phyloP scores from a whole-genome alignment of 108 stramenopile species.

The Nitzschia palea region DNA sequence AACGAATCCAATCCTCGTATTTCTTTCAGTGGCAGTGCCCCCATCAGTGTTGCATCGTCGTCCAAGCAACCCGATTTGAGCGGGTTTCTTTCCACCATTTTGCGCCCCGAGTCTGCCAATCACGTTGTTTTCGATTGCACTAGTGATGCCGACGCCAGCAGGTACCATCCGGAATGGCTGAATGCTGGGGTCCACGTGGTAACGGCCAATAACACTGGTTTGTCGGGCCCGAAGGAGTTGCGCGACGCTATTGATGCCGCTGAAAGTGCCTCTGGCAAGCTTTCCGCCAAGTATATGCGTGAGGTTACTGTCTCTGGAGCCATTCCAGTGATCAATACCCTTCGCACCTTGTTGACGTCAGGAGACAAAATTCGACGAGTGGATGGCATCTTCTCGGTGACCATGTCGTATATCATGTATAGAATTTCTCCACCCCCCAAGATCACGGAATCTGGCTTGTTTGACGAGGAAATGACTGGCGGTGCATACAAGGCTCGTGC shows the following conservation, averaged over 20 bases:
- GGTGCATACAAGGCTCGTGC: constrained; percentile 35
- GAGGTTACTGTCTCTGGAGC: constrained; percentile 86
- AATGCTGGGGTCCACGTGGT: constrained; percentile 61
- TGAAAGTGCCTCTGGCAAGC: constrained; percentile 41
- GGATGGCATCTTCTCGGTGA: constrained; percentile 77
- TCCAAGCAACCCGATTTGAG: constrained; percentile 27
- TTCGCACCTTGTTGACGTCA: constrained; percentile 58
- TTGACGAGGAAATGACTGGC: constrained; percentile 48
- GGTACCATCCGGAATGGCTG: constrained; percentile 67
- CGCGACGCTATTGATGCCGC: constrained; percentile 61
- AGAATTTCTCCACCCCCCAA: constrained; percentile 76
- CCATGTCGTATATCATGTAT: constrained; percentile 81
- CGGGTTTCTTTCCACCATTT: constrained; percentile 22
- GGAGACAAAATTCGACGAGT: constrained; percentile 76
- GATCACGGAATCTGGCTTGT: constrained; percentile 30
- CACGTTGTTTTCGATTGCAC: constrained; percentile 76
- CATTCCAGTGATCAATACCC: constrained; percentile 72
- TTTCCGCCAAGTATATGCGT: constrained; percentile 63
- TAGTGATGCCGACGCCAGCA: constrained; percentile 49
- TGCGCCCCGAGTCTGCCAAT: constrained; percentile 51
- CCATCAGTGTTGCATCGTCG: constrained; percentile 2
- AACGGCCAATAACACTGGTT: constrained; percentile 77
- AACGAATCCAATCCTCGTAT: constrained; percentile 4
- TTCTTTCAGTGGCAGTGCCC: constrained; percentile 10
- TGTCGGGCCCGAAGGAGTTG: constrained; percentile 63